These are phyloP conservation scores for Paramecium caudatum DNA, from an alignment of 73 alveolate genomes.

Conservation along the genomic window DNA sequence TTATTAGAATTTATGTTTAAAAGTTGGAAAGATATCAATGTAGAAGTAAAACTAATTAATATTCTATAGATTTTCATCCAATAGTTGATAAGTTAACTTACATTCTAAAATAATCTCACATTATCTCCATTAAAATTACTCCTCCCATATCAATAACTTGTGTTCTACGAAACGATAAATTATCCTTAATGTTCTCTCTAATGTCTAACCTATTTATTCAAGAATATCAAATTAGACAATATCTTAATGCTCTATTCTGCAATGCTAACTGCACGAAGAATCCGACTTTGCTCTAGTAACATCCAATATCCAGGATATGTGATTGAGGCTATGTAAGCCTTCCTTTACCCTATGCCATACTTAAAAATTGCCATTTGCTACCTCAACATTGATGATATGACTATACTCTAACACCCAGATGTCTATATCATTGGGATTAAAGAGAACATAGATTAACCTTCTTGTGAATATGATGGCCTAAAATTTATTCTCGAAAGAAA, in stretches of 20 bases:
- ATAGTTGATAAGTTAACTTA: too few relatives aligned
- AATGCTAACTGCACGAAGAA: not conserved
- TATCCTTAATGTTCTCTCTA: not conserved
- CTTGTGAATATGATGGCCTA: constrained; percentile 42
- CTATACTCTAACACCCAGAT: not conserved
- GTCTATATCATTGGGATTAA: not conserved
- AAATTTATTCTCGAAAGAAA: constrained; percentile 2
- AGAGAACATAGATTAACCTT: not conserved
- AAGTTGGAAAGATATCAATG: too few relatives aligned
- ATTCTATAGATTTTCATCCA: too few relatives aligned
- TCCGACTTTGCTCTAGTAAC: not conserved
- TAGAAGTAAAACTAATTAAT: too few relatives aligned
- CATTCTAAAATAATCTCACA: too few relatives aligned
- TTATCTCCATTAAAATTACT: too few relatives aligned
- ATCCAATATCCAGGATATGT: constrained; percentile 27
- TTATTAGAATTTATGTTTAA: too few relatives aligned
- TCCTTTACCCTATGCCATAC: not conserved
- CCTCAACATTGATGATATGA: not conserved
- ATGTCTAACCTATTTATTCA: not conserved
- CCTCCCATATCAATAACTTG: too few relatives aligned
- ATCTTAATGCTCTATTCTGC: not conserved
- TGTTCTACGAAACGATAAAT: too few relatives aligned
- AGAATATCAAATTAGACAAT: not conserved
- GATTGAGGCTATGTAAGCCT: not conserved
- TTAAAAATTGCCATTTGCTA: constrained; percentile 1